phyloP scores from a whole-genome alignment of 1,284 basidiomycete species.

The Austroboletus sp. region DNA sequence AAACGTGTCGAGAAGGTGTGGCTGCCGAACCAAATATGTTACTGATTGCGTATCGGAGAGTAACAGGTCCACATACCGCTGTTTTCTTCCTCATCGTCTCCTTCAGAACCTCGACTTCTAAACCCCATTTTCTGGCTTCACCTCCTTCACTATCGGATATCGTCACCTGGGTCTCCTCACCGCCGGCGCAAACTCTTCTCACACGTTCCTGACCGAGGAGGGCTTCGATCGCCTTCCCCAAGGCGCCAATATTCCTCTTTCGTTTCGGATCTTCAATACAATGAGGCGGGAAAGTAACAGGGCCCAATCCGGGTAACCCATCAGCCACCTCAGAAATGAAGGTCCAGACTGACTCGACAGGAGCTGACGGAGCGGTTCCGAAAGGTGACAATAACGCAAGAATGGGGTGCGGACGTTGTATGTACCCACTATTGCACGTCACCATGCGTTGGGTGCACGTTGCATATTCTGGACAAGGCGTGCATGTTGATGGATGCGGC shows the following conservation, averaged over 20 bases:
- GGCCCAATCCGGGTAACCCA: constrained; percentile 73
- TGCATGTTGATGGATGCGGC: constrained; percentile 66
- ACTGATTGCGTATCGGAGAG: constrained; percentile 9
- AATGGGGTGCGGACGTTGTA: constrained; percentile 60
- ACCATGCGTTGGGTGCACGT: constrained; percentile 60
- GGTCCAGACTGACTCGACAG: constrained; percentile 42
- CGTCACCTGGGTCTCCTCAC: constrained; percentile 28
- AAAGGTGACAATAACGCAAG: constrained; percentile 39
- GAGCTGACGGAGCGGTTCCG: constrained; percentile 36
- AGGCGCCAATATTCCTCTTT: constrained; percentile 67
- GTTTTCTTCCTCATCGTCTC: constrained; percentile 52
- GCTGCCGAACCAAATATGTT: constrained; percentile 34
- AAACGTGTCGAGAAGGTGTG: constrained; percentile 48
- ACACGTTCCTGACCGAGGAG: constrained; percentile 68
- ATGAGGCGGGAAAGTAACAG: constrained; percentile 70
- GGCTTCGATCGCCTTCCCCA: constrained; percentile 70
- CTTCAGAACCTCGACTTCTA: constrained; percentile 51
- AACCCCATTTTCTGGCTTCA: constrained; percentile 71
- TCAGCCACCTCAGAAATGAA: constrained; percentile 46
- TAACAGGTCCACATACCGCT: constrained; percentile 38
- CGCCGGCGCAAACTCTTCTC: constrained; percentile 60
- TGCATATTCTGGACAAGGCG: constrained; percentile 80
- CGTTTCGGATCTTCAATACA: constrained; percentile 81
- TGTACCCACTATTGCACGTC: constrained; percentile 69
- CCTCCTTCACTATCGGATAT: constrained; percentile 47